A percentile compares a stretch with the other conserved stretches of the same genome.
These are phyloP conservation scores for Solanum clarkiae DNA, from an alignment of 257 asterid genomes.

Conservation along the genomic window DNA sequence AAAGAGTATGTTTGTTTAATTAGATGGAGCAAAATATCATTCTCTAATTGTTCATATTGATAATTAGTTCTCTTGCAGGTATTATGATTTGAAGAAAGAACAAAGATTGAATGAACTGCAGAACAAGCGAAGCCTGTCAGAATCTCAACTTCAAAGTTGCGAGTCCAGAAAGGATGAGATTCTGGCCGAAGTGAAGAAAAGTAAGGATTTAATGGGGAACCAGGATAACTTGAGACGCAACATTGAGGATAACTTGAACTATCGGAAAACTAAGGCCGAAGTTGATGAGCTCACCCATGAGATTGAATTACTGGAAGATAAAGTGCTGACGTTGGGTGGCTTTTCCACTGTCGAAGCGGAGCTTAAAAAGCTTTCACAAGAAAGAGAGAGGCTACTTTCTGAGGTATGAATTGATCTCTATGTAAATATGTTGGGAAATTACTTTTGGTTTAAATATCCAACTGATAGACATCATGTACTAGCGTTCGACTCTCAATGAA, in stretches of 20 bases:
- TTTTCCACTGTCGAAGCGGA: conserved; percentile 48
- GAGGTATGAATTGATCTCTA: conserved; percentile 39
- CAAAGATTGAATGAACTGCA: conserved; percentile 53
- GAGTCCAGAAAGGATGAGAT: conserved; percentile 47
- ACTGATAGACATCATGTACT: neutral
- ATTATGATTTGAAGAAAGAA: conserved; percentile 32
- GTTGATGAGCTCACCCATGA: conserved; percentile 56
- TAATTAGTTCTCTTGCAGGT: conserved; percentile 34
- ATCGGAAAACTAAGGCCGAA: conserved; percentile 59
- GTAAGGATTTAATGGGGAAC: conserved; percentile 30
- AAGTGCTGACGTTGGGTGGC: conserved; percentile 52
- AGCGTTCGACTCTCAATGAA: neutral
- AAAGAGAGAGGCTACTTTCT: conserved; percentile 73
- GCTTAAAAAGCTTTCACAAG: conserved; percentile 52
- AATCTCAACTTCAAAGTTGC: conserved; percentile 38
- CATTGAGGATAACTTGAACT: conserved; percentile 70
- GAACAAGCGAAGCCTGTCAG: conserved; percentile 48
- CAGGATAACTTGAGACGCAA: conserved; percentile 57
- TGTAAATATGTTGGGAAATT: neutral
- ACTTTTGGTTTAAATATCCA: neutral
- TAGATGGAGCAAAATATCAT: neutral
- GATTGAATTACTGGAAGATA: conserved; percentile 74
- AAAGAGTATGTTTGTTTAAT: conserved; percentile 43
- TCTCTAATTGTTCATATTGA: neutral
- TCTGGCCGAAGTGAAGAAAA: conserved; percentile 37